Evolutionary conservation across 208 protist species (phyloP), one percentile per base, ranked within the genome.

Genomic region (Histomonas meleagridis): DNA sequence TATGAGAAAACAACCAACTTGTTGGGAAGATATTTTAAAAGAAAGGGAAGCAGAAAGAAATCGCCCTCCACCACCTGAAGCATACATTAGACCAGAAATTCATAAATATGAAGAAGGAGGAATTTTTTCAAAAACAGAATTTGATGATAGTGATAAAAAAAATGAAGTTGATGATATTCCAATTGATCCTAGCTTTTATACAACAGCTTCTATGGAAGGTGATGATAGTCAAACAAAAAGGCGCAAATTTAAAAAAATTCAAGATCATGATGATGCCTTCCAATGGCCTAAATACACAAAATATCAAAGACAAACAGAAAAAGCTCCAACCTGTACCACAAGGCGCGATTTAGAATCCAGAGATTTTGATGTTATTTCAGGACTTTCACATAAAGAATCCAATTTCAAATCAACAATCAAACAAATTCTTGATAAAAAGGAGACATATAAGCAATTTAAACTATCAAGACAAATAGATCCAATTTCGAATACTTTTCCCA

Each of bases 401-500:
- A 1, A 0, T 21, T 86, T 86, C 38, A 86, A 86, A 49, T 55
- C 23, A 21, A 51, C 43, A 21, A 28, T 86, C 38, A 46, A 43
- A 86, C 40, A 55, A 49, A 18, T 86, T 38, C 23, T 86, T 28
- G 76, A 86, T 4, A 40, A 86, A 35, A 51, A 49, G 38, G 46
- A 86, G 4, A 57, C 10, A 38, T 43, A 40, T 0, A 86, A 86
- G 9, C 0, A 32, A 38, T 51, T 86, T 16, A 3, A 23, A 55
- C n/a, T 48, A 5, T 26, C 18, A 4, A 7, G 76, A 32, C 10
- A 12, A 18, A 43, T 86, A 43, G 46, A 86, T 86, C 76, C 76
- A 86, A 86, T 86, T 12, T 51, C 76, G 38, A 86, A 86, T 55
- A 55, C 76, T 28, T 86, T 86, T 86, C 76, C 76, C 32, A 55